Evolutionary conservation across 495 filamentous ascomycete species (phyloP), one percentile per base, ranked within the genome.

Genomic region (Hyphodiscus hymeniophilus): DNA sequence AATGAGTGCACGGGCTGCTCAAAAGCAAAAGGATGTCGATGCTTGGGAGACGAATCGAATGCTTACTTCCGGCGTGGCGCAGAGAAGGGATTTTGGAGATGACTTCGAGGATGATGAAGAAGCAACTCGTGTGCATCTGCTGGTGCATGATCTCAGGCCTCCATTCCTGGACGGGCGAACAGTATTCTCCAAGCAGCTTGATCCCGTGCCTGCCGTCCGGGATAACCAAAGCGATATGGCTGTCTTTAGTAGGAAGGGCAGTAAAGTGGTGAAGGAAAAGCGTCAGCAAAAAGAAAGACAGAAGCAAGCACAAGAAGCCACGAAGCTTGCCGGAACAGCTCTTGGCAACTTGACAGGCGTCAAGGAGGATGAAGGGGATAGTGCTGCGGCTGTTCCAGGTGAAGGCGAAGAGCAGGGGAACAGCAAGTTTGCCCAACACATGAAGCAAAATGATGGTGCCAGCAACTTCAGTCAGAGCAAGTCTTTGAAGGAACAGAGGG

Each of bases 181-280:
- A 42, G 82, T 99, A 28, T 99, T 99, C 63, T 97, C 94, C 2
- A 96, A 95, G 63, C 94, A 99, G 66, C 65, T 97, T 38, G 94
- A 97, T 40, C 94, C 94, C 0, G 85, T 99, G 3, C 88, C 90
- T 3, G 94, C 94, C 7, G 84, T 99, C 11, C 75, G 84, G 12
- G 94, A 99, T 61, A 83, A 88, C 12, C 92, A 97, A 64, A 97
- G 94, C 62, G 94, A 99, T 58, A 95, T 99, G 94, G 94, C 94
- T 7, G 87, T 99, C 12, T 99, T 97, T 55, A 91, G 87, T 69
- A 80, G 91, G 17, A 97, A 95, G 66, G 94, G 94, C 1, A 97
- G 92, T 60, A 85, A 77, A 56, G 87, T 96, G 6, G 94, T 99
- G 8, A 84, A 83, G 58, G 92, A 99, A 50, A 81, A 82, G 55